Evolutionary conservation across 2,329 filamentous ascomycete genomes (phyloP), one percentile per base, ranked within the genome.

Genomic region (Raffaelea deltoideospora): DNA sequence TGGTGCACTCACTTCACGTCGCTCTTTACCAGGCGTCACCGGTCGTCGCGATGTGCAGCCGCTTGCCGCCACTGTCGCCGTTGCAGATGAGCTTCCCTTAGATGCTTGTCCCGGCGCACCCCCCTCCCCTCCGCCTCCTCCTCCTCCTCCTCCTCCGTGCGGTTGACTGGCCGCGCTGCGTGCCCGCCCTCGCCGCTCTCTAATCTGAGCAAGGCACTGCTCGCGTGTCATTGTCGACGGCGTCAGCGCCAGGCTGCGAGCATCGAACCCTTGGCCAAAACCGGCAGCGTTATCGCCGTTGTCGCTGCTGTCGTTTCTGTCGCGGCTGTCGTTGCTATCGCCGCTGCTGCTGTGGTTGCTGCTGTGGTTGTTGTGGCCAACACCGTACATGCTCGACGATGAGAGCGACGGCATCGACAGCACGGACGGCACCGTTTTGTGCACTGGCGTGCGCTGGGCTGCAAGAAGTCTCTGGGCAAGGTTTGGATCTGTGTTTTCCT

Each of bases 181-280:
- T 39, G 81, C 79, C 32, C 82, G 63, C 7, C 79, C 79, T 37
- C 82, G 62, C 21, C 82, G 66, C 57, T 83, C 76, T 37, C 76
- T 68, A 45, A 88, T 87, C 52, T 78, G 74, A 38, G 78, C 78
- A 14, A 88, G 65, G 4, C 81, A 81, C 54, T 85, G 67, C 53
- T 85, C 82, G 37, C 82, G 67, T 20, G 72, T 72, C 69, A 79
- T 75, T 28, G 74, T 79, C 5, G n/a, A n/a, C n/a, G 73, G 72
- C 30, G 68, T 76, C 41, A 78, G 53, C 10, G 72, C 72, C 17
- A 70, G 69, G 50, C 75, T 68, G 41, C 57, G 67, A 29, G 60
- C 50, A 50, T 74, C 69, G 46, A 73, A 74, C 10, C 57, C n/a
- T n/a, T n/a, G n/a, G n/a, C n/a, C 61, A 4, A 59, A 58, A 8